phyloP scores from a whole-genome alignment of 179 eudicot genomes.

The Vitellaria paradoxa region DNA sequence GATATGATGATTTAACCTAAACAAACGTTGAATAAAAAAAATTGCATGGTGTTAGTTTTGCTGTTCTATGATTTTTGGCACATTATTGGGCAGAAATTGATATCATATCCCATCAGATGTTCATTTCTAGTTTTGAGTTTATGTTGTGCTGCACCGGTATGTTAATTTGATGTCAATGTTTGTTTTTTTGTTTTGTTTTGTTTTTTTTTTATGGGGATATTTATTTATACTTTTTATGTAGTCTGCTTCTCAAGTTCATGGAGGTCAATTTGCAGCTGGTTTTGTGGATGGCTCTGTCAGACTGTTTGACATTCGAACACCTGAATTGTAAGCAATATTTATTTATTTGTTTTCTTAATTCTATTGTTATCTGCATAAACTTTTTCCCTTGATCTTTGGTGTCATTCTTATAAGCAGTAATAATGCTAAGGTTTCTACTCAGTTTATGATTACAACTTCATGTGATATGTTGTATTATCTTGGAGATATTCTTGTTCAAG shows the following conservation, averaged over 20 bases:
- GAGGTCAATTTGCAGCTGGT: slow-evolving; percentile 91
- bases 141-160: neutral
- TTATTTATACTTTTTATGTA: slow-evolving; percentile 21
- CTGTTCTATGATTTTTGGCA: neutral
- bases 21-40: neutral
- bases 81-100: neutral
- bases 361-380: neutral
- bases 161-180: neutral
- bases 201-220: no score
- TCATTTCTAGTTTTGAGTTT: no score
- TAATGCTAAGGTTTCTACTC: neutral
- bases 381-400: neutral
- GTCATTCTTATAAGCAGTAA: neutral
- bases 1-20: neutral
- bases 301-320: slow-evolving; percentile 78
- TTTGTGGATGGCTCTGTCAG: slow-evolving; percentile 85
- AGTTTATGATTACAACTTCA: neutral
- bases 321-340: slow-evolving; percentile 61
- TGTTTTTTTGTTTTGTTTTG: neutral
- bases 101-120: neutral
- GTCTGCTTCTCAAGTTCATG: slow-evolving; percentile 94
- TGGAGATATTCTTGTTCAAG: neutral
- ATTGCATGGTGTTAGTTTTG: neutral
- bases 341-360: neutral
- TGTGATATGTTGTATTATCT: neutral